A percentile compares a stretch with the other conserved stretches of the same genome.
Conservation (phyloP, 179 eudicot species). For the Amaranthus tricolor region DNA sequence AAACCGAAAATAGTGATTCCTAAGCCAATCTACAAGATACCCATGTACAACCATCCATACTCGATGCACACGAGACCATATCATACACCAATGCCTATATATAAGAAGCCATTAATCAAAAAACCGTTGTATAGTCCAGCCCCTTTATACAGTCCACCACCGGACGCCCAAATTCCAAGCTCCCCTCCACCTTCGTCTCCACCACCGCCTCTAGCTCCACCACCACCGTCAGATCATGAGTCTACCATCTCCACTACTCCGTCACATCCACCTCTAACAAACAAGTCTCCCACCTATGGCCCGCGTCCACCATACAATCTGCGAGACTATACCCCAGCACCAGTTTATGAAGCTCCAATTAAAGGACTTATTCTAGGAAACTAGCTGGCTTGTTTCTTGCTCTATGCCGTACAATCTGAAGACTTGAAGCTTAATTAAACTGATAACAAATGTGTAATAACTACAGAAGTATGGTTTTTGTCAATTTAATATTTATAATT, state of each 20-base stretch:
- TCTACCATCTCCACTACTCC: neutral
- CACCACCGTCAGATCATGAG: neutral
- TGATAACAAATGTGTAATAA: neutral
- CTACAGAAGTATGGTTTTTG: neutral
- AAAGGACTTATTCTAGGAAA: neutral
- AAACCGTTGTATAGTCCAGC: neutral
- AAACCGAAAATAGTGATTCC: neutral
- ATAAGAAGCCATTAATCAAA: constrained; percentile 1
- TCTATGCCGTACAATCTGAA: neutral
- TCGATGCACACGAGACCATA: constrained; percentile 3
- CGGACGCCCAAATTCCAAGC: neutral
- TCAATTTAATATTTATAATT: neutral
- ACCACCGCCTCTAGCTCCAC: neutral
- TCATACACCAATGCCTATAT: neutral
- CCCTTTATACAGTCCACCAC: neutral
- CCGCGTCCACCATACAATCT: constrained; percentile 15
- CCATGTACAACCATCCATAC: constrained; percentile 10
- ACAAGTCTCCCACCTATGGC: neutral
- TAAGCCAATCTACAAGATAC: constrained; percentile 7
- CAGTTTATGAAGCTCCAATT: neutral
- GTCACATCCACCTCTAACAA: neutral
- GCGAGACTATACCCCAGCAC: constrained; percentile 15
- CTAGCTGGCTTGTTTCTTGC: neutral
- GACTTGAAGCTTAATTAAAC: neutral
- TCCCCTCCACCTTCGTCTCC: neutral